Evolutionary conservation across 139 green algal species (phyloP), one percentile per base, ranked within the genome.

Genomic region (Limnomonas spitsbergensis): DNA sequence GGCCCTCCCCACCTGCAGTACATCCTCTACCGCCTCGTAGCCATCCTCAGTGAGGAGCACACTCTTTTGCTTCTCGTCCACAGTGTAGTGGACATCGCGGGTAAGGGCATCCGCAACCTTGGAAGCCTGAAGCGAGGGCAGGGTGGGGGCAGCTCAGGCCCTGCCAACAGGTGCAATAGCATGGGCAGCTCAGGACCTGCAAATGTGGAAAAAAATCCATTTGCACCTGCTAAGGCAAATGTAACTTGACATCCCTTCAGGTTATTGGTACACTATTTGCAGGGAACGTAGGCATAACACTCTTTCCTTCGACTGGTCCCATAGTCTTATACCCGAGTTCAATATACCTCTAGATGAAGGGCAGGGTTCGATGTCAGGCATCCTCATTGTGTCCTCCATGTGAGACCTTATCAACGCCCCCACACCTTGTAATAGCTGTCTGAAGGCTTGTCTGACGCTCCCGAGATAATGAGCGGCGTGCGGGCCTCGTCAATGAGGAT

Each of bases 31-130:
- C 9, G 94, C 96, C 84, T 98, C 96, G 78, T 99, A 99, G 34
- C 96, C 96, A 36, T 99, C 95, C 81, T 99, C 96, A 1, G 94
- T 98, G 37, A 99, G 85, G 76, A 99, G 82, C 40, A 98, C 89
- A 67, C 88, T 93, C 82, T 95, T 95, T 90, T 98, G 95, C 92
- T 99, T 99, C 90, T 99, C 96, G 74, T 99, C 96, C 74, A 98
- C 96, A 0, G 93, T 99, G 92, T 99, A 99, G 86, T 99, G 96
- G 53, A 96, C 75, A 53, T 95, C 95, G 1, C 77, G 75, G 56
- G 84, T 84, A 52, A 99, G 87, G 27, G 91, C 94, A 29, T 85
- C 76, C 0, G 95, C 94, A 38, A 98, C 88, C 89, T 98, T 95
- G 42, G 83, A 82, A 0, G 93, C 88, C 81, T 88, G 87, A 29